Evolutionary conservation across 495 filamentous ascomycete genomes (phyloP).

Genomic region (Bryoglossum gracile): DNA sequence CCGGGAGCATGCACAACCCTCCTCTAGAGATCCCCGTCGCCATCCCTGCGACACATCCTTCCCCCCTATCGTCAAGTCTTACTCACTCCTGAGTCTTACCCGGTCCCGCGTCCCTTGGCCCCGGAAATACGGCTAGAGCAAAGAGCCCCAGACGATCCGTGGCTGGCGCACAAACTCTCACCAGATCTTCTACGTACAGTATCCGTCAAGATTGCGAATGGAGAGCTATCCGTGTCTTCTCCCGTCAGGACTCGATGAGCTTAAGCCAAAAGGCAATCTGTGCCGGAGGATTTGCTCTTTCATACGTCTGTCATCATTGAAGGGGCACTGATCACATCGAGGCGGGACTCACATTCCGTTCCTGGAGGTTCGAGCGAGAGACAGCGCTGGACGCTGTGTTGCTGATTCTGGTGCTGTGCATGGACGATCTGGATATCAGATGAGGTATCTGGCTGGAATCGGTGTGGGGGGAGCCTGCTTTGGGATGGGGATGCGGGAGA

Average conservation of each 20-base stretch:
- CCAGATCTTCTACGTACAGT: too few relatives aligned
- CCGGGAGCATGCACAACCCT: not conserved
- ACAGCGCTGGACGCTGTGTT: too few relatives aligned
- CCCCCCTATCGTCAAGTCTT: slow-evolving; percentile 16
- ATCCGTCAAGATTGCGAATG: not conserved
- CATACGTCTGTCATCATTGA: not conserved
- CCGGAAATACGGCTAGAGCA: too few relatives aligned
- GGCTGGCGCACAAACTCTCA: too few relatives aligned
- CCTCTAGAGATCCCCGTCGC: slow-evolving; percentile 5
- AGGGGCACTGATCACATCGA: too few relatives aligned
- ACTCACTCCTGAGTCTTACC: too few relatives aligned
- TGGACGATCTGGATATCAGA: not conserved
- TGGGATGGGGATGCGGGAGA: slow-evolving; percentile 6
- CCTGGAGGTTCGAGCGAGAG: too few relatives aligned
- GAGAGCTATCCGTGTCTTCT: not conserved
- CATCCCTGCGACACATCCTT: slow-evolving; percentile 4
- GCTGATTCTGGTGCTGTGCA: not conserved
- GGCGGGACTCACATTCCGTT: too few relatives aligned
- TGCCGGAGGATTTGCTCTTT: not conserved
- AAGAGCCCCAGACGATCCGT: too few relatives aligned
- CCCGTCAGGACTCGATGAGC: slow-evolving; percentile 5
- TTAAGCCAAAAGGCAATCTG: not conserved
- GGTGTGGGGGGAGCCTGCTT: slow-evolving; percentile 1
- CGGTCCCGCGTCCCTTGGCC: too few relatives aligned
- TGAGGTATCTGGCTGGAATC: slow-evolving; percentile 1